phyloP scores from a whole-genome alignment of 2,329 filamentous ascomycete species.

The Fusarium bactridioides region DNA sequence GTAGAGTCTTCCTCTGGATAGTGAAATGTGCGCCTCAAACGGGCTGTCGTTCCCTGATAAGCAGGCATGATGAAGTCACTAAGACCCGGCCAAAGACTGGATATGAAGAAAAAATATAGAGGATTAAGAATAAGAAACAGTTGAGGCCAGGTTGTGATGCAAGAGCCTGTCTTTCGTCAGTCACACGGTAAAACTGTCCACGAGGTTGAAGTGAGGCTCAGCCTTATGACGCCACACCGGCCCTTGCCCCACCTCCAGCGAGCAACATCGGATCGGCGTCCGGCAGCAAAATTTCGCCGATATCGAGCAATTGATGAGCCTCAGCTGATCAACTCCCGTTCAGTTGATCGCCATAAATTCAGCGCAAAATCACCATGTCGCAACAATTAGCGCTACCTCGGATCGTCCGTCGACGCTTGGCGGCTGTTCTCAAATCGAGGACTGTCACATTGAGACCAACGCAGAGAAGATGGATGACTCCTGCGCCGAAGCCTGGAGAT shows the following conservation, averaged over 20 bases:
- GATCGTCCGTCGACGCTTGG: constrained; percentile 38
- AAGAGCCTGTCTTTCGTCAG: constrained; percentile 29
- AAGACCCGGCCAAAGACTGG: background rate
- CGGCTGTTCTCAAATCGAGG: constrained; percentile 34
- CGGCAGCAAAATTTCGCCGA: constrained; percentile 43
- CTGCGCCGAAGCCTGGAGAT: constrained; percentile 66
- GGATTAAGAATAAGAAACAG: background rate
- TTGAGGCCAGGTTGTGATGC: background rate
- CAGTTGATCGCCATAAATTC: constrained; percentile 1
- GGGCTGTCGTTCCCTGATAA: constrained; percentile 53
- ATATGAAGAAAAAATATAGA: background rate
- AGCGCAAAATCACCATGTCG: constrained; percentile 21
- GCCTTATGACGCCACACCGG: constrained; percentile 42
- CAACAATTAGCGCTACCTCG: constrained; percentile 40
- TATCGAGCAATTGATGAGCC: constrained; percentile 5
- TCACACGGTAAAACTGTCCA: constrained; percentile 32
- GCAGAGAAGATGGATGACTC: constrained; percentile 59
- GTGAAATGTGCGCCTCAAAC: constrained; percentile 78
- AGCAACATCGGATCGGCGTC: constrained; percentile 15
- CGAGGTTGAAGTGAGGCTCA: constrained; percentile 31
- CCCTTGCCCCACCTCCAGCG: constrained; percentile 13
- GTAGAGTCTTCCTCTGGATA: constrained; percentile 70
- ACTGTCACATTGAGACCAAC: constrained; percentile 22
- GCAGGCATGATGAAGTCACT: constrained; percentile 33
- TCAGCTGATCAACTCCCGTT: constrained; percentile 34